A percentile compares a stretch with the other conserved stretches of the same genome.
phyloP scores from a whole-genome alignment of 2,329 filamentous ascomycete species.

The Emmonsiellopsis sp. region DNA sequence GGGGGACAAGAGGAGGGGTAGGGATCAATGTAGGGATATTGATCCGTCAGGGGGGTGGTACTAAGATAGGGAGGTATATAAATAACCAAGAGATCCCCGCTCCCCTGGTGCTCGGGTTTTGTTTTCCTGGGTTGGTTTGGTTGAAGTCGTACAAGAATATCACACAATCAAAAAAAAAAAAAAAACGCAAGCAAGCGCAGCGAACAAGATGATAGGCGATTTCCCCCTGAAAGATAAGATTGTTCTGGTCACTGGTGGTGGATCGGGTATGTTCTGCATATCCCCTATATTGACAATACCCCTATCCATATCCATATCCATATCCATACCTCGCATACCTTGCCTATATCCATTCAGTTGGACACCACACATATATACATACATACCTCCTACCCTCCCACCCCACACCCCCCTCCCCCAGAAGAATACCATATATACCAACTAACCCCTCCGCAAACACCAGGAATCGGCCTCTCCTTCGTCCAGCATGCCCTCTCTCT shows the following conservation, averaged over 20 bases:
- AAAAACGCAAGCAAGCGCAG: neutral
- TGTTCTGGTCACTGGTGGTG: slow-evolving; percentile 25
- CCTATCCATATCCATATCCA: neutral
- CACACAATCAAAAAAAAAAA: neutral
- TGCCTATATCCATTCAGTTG: neutral
- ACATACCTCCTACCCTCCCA: neutral
- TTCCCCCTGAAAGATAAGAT: slow-evolving; percentile 23
- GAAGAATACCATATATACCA: neutral
- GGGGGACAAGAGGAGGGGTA: too few species aligned
- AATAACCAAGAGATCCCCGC: neutral
- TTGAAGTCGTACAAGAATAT: neutral
- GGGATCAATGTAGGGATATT: too few species aligned
- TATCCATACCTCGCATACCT: neutral
- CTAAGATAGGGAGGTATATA: neutral
- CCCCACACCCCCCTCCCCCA: neutral
- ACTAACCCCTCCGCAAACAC: neutral
- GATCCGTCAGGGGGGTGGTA: too few species aligned
- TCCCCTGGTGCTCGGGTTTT: neutral
- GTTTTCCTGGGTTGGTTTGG: neutral
- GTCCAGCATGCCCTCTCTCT: slow-evolving; percentile 13
- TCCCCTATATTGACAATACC: neutral
- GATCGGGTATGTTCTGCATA: slow-evolving; percentile 13
- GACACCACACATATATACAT: neutral
- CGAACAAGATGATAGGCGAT: slow-evolving; percentile 10
- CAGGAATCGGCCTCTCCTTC: slow-evolving; percentile 23